Percentiles rank a stretch among this genome's conserved stretches.
Evolutionary conservation across 345 rosid species (phyloP).

Genomic region (Salix suchowensis): DNA sequence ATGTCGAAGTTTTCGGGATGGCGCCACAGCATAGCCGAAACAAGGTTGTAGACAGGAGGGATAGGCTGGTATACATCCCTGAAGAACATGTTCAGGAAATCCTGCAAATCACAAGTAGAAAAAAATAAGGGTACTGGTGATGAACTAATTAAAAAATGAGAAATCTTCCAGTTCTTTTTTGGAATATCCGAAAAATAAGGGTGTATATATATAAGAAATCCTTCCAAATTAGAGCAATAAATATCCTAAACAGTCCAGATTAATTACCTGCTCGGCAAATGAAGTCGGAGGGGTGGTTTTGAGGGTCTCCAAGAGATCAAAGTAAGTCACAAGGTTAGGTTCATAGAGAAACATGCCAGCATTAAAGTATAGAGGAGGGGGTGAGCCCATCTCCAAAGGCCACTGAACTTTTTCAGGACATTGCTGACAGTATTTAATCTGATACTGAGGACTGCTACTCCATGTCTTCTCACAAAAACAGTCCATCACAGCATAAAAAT

Average conservation of each 20-base stretch:
- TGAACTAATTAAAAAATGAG: not conserved
- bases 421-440: constrained; percentile 77
- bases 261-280: constrained; percentile 69
- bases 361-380: constrained; percentile 69
- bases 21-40: constrained; percentile 89
- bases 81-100: constrained; percentile 78
- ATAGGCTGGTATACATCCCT: constrained; percentile 65
- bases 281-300: constrained; percentile 54
- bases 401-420: constrained; percentile 56
- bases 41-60: constrained; percentile 59
- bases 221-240: not conserved
- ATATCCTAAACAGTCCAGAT: not conserved
- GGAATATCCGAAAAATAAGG: not conserved
- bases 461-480: constrained; percentile 79
- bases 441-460: constrained; percentile 53
- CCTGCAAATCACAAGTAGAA: constrained; percentile 30
- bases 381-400: constrained; percentile 62
- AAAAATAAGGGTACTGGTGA: not conserved
- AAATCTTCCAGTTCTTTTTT: not conserved
- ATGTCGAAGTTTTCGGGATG: constrained; percentile 77
- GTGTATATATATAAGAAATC: not conserved
- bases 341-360: constrained; percentile 79
- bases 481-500: constrained; percentile 73
- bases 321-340: constrained; percentile 49
- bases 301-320: constrained; percentile 44